Conservation (phyloP, 805 yeast genomes). For the Wickerhamiella qilinensis region DNA sequence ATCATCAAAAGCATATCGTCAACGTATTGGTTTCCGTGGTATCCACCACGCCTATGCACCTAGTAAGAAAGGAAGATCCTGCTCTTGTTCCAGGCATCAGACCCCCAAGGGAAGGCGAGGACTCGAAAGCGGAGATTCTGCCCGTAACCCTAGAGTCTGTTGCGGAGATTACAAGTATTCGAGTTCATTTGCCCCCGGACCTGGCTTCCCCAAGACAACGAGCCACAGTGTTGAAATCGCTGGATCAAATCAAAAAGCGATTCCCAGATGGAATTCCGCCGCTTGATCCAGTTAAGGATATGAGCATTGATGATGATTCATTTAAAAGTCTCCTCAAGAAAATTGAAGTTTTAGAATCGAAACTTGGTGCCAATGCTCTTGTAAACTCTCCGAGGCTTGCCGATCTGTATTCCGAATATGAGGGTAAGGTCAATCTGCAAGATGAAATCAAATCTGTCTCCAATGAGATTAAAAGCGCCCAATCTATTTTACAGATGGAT, state of each 20-base stretch:
- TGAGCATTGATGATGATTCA: slow-evolving; percentile 75
- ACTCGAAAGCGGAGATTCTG: slow-evolving; percentile 55
- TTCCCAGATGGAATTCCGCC: slow-evolving; percentile 85
- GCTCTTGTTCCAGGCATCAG: slow-evolving; percentile 76
- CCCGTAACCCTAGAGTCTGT: slow-evolving; percentile 77
- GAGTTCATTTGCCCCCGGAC: slow-evolving; percentile 66
- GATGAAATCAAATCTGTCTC: slow-evolving; percentile 42
- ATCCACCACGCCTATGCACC: slow-evolving; percentile 53
- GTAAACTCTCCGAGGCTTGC: slow-evolving; percentile 32
- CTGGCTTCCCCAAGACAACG: slow-evolving; percentile 30
- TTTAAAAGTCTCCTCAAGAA: slow-evolving; percentile 59
- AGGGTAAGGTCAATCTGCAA: slow-evolving; percentile 45
- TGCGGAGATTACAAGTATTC: slow-evolving; percentile 56
- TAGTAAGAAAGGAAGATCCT: slow-evolving; percentile 65
- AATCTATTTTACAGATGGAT: slow-evolving; percentile 84
- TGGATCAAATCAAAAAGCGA: slow-evolving; percentile 65
- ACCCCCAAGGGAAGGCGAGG: slow-evolving; percentile 58
- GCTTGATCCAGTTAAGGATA: slow-evolving; percentile 77
- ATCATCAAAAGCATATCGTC: slow-evolving; percentile 80
- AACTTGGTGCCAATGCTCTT: slow-evolving; percentile 53
- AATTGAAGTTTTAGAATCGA: slow-evolving; percentile 66
- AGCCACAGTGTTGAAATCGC: slow-evolving; percentile 47
- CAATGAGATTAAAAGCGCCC: slow-evolving; percentile 61
- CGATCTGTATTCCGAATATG: slow-evolving; percentile 49
- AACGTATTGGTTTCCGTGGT: slow-evolving; percentile 71